These are phyloP conservation scores for Cardamine resedifolia DNA, from an alignment of 345 rosid species.

Conservation along the genomic window DNA sequence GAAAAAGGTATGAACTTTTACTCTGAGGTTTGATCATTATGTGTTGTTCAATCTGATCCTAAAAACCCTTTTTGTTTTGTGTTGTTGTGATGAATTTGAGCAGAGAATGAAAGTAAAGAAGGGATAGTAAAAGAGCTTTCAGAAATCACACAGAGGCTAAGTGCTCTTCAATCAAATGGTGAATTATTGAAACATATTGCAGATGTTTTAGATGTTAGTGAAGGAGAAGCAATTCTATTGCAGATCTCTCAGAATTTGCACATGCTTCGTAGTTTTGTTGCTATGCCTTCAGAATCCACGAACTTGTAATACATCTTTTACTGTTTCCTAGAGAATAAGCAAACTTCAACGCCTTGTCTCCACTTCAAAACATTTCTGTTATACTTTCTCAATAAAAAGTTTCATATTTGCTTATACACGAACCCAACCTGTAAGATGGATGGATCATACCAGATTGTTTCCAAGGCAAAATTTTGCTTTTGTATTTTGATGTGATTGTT, in stretches of 20 bases:
- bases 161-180: constrained; percentile 46
- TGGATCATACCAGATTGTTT: not conserved
- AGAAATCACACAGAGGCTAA: constrained; percentile 42
- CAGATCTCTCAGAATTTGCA: constrained; percentile 47
- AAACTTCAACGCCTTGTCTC: constrained; percentile 12
- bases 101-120: constrained; percentile 34
- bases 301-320: constrained; percentile 17
- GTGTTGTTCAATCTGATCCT: not conserved
- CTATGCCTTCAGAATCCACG: constrained; percentile 37
- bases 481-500: not conserved
- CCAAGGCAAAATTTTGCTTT: not conserved
- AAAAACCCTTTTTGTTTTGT: not conserved
- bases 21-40: not conserved
- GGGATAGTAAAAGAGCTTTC: constrained; percentile 37
- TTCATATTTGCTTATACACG: constrained; percentile 16
- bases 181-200: constrained; percentile 37
- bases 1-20: constrained; percentile 41
- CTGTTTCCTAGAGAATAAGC: constrained; percentile 15
- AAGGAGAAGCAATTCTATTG: constrained; percentile 41
- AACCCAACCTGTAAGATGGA: not conserved
- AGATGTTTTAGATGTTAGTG: constrained; percentile 35
- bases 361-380: not conserved
- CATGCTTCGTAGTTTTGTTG: constrained; percentile 44
- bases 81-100: constrained; percentile 15
- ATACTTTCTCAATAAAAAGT: not conserved